These are phyloP conservation scores for Hemisphaericaspora lyxosophila DNA, from an alignment of 1,139 yeast genomes.

Conservation along the genomic window DNA sequence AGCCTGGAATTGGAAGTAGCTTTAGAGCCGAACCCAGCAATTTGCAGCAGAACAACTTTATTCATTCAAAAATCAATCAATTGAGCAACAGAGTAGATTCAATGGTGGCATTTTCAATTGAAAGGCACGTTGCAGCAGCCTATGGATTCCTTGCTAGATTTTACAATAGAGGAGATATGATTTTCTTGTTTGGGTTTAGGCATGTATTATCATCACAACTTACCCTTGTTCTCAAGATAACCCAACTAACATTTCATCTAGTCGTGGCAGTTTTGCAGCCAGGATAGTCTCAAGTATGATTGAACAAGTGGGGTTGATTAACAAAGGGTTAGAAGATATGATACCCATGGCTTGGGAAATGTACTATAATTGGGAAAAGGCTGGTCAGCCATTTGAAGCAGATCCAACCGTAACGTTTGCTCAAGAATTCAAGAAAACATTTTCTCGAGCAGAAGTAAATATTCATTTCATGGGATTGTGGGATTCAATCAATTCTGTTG, in stretches of 20 bases:
- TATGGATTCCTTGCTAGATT: conserved; percentile 50
- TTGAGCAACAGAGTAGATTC: conserved; percentile 39
- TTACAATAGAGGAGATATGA: conserved; percentile 49
- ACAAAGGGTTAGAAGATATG: conserved; percentile 53
- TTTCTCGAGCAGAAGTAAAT: conserved; percentile 42
- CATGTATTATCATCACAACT: too few relatives aligned
- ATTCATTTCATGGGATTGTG: conserved; percentile 63
- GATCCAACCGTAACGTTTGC: conserved; percentile 42
- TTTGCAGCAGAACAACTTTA: conserved; percentile 19
- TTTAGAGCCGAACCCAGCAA: conserved; percentile 36
- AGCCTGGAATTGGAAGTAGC: conserved; percentile 63
- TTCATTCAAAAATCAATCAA: conserved; percentile 15
- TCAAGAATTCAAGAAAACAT: conserved; percentile 51
- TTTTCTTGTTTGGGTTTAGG: conserved; percentile 60
- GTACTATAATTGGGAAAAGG: conserved; percentile 60
- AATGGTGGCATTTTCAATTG: conserved; percentile 52
- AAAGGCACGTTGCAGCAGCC: conserved; percentile 55
- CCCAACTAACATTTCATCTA: conserved; percentile 19
- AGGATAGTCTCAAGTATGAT: conserved; percentile 64
- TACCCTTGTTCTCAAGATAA: too few relatives aligned
- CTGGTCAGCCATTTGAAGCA: conserved; percentile 53
- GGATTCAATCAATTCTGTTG: conserved; percentile 68
- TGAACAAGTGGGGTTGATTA: conserved; percentile 56
- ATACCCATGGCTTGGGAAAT: conserved; percentile 60
- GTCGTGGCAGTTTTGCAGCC: conserved; percentile 67